Conservation (phyloP, 768 basidiomycete species). For the Podaxis sp. region DNA sequence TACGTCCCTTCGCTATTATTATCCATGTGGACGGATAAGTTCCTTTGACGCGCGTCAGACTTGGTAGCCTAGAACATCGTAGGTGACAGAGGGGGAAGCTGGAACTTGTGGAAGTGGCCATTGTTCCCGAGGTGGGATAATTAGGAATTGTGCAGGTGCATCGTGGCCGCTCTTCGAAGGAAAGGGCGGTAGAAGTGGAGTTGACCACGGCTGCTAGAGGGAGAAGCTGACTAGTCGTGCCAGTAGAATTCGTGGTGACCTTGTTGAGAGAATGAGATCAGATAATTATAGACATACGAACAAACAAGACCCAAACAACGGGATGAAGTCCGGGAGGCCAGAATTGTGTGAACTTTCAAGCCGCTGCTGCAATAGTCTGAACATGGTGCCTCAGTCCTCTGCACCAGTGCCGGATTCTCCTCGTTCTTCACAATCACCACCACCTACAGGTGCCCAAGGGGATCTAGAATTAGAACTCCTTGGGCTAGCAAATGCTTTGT, state of each 20-base stretch:
- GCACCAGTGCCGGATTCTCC: slow-evolving; percentile 58
- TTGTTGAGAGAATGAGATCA: background rate
- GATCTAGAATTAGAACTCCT: slow-evolving; percentile 74
- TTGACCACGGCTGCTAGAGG: background rate
- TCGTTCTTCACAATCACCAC: slow-evolving; percentile 68
- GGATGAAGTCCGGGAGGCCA: background rate
- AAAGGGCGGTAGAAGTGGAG: background rate
- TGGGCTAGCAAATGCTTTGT: slow-evolving; percentile 72
- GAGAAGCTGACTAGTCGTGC: background rate
- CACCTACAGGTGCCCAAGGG: slow-evolving; percentile 64
- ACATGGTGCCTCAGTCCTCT: slow-evolving; percentile 10
- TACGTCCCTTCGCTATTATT: slow-evolving; percentile 17
- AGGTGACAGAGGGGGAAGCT: background rate
- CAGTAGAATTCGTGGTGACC: background rate
- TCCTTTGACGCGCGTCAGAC: background rate
- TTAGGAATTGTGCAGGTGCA: background rate
- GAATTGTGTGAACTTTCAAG: background rate
- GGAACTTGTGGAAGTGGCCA: background rate
- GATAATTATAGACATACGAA: slow-evolving; percentile 4
- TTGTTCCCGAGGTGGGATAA: background rate
- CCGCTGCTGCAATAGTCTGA: background rate
- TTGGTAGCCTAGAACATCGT: background rate
- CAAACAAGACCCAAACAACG: slow-evolving; percentile 11
- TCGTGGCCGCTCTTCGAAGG: background rate
- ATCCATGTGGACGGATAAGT: slow-evolving; percentile 14